Base-by-base conservation (phyloP, 257 asterid species). In the Solanum corneliomulleri region DNA sequence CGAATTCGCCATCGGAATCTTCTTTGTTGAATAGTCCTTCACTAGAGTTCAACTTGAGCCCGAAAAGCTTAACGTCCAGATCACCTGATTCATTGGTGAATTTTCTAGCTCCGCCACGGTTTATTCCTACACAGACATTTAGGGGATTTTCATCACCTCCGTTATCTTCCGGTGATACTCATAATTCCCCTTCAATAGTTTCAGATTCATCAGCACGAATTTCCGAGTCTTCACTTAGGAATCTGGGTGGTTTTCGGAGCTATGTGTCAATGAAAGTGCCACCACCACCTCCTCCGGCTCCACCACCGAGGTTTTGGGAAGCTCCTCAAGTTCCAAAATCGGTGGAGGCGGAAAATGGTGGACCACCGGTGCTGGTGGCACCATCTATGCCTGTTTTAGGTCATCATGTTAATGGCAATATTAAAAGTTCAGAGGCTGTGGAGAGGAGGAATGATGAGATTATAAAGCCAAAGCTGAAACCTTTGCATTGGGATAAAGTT, bases 401-500 rank as follows among this genome's bases (percentile, higher is more conserved):
- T 87, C 66, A 27, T 88, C 90, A 91, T 60, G 74, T 37, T 84
- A 75, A 37, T 62, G 90, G 76, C 5, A 85, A 7, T 18, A 6
- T 44, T 81, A 89, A 80, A 2, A 88, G 41, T 16, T 41, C 77
- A 3, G 90, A 66, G n/a, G 72, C 78, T 13, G 31, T 12, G 47
- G 90, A 85, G 74, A 70, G 82, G 37, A 91, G 72, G 77, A 90
- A 44, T 87, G 94, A 89, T 56, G 96, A 92, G 29, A 85, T 52
- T 15, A 33, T 87, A 88, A 94, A 92, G 92, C 96, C 94, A 8
- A 94, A 90, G 93, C 88, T 94, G 87, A 96, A 96, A 88, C 92
- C 99, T 84, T 88, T 94, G 93, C 98, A 96, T 35, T 96, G 98
- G 98, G 98, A 96, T 91, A 96, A 96, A 94, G 96, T 94, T 44